Evolutionary conservation across 768 basidiomycete species (phyloP).

Genomic region (Ramaria rubella): DNA sequence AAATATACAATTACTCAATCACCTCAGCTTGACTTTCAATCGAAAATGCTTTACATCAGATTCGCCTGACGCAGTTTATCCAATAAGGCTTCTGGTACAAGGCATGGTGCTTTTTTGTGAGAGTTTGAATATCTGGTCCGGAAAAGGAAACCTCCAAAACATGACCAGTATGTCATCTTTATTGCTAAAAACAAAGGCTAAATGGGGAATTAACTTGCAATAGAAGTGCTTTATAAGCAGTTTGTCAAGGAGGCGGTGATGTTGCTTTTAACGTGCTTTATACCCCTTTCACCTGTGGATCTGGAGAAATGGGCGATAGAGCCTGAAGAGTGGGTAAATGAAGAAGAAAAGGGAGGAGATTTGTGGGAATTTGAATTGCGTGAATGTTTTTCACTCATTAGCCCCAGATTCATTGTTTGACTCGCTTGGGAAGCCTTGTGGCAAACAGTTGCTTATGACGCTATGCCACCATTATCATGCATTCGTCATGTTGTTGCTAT

Average conservation of each 20-base stretch:
- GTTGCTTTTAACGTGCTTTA: slow-evolving; percentile 74
- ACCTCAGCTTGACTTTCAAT: background rate
- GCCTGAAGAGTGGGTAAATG: slow-evolving; percentile 92
- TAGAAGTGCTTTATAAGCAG: slow-evolving; percentile 52
- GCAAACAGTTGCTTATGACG: slow-evolving; percentile 85
- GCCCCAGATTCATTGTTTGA: slow-evolving; percentile 2
- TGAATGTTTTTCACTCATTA: slow-evolving; percentile 38
- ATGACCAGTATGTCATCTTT: background rate
- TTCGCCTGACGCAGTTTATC: slow-evolving; percentile 55
- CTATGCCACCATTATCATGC: slow-evolving; percentile 63
- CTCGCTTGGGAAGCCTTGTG: slow-evolving; percentile 60
- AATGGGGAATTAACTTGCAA: slow-evolving; percentile 11
- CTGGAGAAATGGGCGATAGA: slow-evolving; percentile 79
- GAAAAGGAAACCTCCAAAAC: slow-evolving; percentile 39
- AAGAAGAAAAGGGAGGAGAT: slow-evolving; percentile 84
- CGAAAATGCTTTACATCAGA: slow-evolving; percentile 39
- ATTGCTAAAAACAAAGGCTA: background rate
- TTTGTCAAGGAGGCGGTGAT: slow-evolving; percentile 71
- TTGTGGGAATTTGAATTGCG: slow-evolving; percentile 92
- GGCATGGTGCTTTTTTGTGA: slow-evolving; percentile 85
- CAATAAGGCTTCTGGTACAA: slow-evolving; percentile 75
- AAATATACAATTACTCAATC: background rate
- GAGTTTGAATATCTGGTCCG: slow-evolving; percentile 69
- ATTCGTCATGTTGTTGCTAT: slow-evolving; percentile 62
- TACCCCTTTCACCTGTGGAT: slow-evolving; percentile 78